These are phyloP conservation scores for Penicillium atrosanguineum DNA, from an alignment of 495 filamentous ascomycete species.

Conservation along the genomic window DNA sequence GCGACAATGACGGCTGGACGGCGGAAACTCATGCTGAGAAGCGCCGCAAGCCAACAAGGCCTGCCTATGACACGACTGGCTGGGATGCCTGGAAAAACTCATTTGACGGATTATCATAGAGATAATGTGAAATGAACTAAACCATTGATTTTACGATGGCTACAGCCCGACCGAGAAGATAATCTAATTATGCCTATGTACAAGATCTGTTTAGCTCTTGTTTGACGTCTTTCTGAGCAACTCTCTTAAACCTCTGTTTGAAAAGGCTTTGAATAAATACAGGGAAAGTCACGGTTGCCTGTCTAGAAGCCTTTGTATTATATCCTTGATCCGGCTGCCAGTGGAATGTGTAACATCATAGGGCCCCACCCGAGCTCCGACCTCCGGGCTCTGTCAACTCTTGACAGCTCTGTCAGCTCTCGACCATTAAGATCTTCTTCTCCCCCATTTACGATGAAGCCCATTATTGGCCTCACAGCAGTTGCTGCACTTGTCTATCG, in stretches of 20 bases:
- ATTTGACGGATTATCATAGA: neutral
- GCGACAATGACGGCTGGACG: constrained; percentile 3
- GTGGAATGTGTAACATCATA: too few species aligned
- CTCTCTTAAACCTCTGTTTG: too few species aligned
- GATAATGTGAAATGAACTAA: neutral
- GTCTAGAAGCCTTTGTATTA: too few species aligned
- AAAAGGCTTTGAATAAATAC: too few species aligned
- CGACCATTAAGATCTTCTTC: too few species aligned
- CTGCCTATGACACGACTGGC: neutral
- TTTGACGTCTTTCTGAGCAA: too few species aligned
- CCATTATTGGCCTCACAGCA: constrained; percentile 65
- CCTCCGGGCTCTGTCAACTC: neutral
- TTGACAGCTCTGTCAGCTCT: neutral
- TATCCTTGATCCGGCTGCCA: too few species aligned
- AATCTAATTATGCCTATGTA: too few species aligned
- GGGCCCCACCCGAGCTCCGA: constrained; percentile 20
- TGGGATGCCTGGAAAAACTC: neutral
- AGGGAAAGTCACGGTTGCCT: too few species aligned
- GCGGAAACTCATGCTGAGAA: neutral
- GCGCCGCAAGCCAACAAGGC: neutral
- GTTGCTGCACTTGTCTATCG: constrained; percentile 63
- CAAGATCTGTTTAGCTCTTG: too few species aligned
- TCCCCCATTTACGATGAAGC: constrained; percentile 55
- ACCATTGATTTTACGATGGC: too few species aligned
- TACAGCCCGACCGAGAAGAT: too few species aligned